These are phyloP conservation scores for Plantago elongata DNA, from an alignment of 257 asterid species.

Conservation along the genomic window DNA sequence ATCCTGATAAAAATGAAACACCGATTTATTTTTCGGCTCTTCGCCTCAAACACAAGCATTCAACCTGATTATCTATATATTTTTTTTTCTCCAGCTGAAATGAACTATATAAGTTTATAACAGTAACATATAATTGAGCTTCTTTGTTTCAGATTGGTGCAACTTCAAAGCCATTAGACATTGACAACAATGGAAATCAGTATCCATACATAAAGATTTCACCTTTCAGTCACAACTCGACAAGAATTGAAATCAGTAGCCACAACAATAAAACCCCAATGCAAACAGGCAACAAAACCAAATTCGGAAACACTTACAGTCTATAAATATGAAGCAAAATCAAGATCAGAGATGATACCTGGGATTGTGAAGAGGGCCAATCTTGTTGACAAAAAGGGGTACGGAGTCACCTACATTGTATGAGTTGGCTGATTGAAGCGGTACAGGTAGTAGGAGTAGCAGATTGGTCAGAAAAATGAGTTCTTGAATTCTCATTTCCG, in stretches of 20 bases:
- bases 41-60: neutral
- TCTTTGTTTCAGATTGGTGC: neutral
- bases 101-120: neutral
- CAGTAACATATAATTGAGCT: neutral
- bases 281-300: neutral
- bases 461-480: conserved; percentile 22
- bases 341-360: conserved; percentile 41
- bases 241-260: neutral
- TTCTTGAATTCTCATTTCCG: conserved; percentile 22
- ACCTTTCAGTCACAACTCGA: neutral
- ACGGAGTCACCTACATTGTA: conserved; percentile 74
- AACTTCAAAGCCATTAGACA: too few species aligned
- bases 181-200: neutral
- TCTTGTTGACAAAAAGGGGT: conserved; percentile 68
- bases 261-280: neutral
- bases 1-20: neutral
- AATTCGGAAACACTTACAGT: too few species aligned
- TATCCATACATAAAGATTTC: neutral
- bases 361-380: conserved; percentile 84
- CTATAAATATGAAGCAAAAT: neutral
- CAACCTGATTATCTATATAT: neutral
- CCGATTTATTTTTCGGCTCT: neutral
- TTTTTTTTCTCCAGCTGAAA: neutral
- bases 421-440: conserved; percentile 27
- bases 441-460: conserved; percentile 21